Evolutionary conservation across 2,329 filamentous ascomycete genomes (phyloP).

Genomic region (Nemania sp.): DNA sequence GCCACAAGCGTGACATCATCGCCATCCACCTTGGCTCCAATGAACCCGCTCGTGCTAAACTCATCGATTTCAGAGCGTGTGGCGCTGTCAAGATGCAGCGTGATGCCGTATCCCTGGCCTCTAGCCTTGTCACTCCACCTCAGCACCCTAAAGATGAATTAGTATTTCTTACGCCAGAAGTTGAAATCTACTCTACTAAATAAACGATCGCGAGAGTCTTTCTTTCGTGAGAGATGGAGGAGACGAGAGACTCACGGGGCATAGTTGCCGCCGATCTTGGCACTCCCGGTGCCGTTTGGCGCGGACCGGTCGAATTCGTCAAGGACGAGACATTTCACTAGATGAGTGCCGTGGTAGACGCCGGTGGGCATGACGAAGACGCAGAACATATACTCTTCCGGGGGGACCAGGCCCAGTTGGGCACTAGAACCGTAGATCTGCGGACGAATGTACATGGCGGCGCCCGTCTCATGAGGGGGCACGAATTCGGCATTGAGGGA

Average conservation of each 20-base stretch:
- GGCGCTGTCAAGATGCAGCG: constrained; percentile 86
- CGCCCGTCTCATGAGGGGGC: constrained; percentile 84
- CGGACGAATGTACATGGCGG: constrained; percentile 90
- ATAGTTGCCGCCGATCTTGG: constrained; percentile 97
- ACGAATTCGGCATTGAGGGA: constrained; percentile 88
- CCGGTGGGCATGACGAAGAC: constrained; percentile 92
- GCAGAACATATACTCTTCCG: constrained; percentile 89
- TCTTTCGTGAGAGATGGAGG: background rate
- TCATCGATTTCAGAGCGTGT: constrained; percentile 87
- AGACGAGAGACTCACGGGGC: constrained; percentile 60
- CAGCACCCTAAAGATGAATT: constrained; percentile 58
- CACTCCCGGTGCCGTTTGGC: constrained; percentile 86
- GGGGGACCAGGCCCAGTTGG: constrained; percentile 82
- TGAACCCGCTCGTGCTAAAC: constrained; percentile 93
- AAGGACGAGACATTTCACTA: constrained; percentile 84
- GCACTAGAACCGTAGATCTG: constrained; percentile 85
- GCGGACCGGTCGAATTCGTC: constrained; percentile 93
- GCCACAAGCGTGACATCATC: constrained; percentile 73
- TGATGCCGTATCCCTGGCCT: constrained; percentile 85
- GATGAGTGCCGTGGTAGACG: constrained; percentile 88
- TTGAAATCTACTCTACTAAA: background rate
- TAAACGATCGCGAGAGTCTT: background rate
- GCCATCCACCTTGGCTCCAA: constrained; percentile 71
- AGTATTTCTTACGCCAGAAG: background rate
- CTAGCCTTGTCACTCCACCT: constrained; percentile 83